Base-by-base conservation (phyloP, 768 basidiomycete species). In the Rhizopogon roseolus region DNA sequence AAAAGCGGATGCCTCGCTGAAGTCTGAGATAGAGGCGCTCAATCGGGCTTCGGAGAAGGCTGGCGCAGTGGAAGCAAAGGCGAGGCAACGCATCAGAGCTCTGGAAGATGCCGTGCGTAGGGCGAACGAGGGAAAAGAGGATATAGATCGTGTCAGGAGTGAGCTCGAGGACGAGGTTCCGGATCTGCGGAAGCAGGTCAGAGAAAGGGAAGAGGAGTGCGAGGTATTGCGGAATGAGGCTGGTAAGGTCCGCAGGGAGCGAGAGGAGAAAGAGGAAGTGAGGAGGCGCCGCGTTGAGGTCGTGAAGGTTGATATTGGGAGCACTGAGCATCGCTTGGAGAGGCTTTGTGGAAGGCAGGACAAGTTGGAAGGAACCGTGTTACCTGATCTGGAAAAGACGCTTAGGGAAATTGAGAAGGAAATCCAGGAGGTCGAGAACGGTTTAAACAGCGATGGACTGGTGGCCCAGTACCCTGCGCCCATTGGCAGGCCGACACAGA, bases 41-140 rank as follows among this genome's bases (percentile, higher is more conserved):
- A 91, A 89, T 66, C 82, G 90, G 4, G 81, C 90, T 1, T 85
- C 86, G 4, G 93, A 96, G 61, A 93, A 92, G 61, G 81, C 88
- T 52, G 72, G 80, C 0, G 77, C 82, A 1, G 78, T 81, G 2
- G 95, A 98, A 65, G 76, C 82, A 22, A 81, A 93, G n/a, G 84
- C 86, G 9, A 83, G 84, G 41, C 93, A 96, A 66, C 95, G 93
- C 60, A 82, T 88, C 9, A 77, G 93, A 10, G 90, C 94, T 1
- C 72, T 96, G 38, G 93, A 95, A 65, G 93, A 96, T 63, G 88
- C 92, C 2, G 85, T 88, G 11, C 93, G 90, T 63, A 84, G 90
- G 51, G 84, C 89, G 9, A 82, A 81, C 57, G 78, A 81, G 6
- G 77, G 74, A 0, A 76, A 81, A 8, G 73, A 70, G 19, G 72